A percentile compares a stretch with the other conserved stretches of the same genome.
These are phyloP conservation scores for Cystobasidium ongulense DNA, from an alignment of 768 basidiomycete genomes.

Conservation along the genomic window DNA sequence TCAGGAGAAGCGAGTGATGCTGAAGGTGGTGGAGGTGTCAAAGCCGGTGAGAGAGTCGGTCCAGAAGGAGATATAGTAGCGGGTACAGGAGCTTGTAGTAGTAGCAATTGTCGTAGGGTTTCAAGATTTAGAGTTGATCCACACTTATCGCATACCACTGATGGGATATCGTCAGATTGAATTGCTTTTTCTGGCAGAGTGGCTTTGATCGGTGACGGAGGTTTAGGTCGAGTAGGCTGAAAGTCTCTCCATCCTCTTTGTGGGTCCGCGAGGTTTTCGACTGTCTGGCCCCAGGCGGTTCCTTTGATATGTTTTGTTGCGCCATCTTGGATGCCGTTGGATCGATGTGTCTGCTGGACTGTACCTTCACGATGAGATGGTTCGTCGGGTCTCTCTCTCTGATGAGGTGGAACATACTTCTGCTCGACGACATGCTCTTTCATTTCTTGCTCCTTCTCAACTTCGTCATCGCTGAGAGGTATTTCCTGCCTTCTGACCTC, in stretches of 20 bases:
- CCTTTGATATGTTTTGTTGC: neutral
- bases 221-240: neutral
- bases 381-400: neutral
- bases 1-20: too few relatives aligned
- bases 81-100: neutral
- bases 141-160: neutral
- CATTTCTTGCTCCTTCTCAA: too few relatives aligned
- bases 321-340: too few relatives aligned
- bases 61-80: neutral
- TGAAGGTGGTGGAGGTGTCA: too few relatives aligned
- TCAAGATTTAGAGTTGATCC: neutral
- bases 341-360: too few relatives aligned
- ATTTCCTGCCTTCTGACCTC: neutral
- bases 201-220: neutral
- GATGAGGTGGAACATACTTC: neutral
- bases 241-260: neutral
- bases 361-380: neutral
- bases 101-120: neutral
- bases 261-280: neutral
- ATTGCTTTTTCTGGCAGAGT: neutral
- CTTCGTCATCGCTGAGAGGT: neutral
- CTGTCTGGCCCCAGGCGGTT: neutral
- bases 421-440: neutral
- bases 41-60: too few relatives aligned
- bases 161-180: neutral